phyloP scores from a whole-genome alignment of 352 stramenopile genomes.

The Nothophytophthora sp. region DNA sequence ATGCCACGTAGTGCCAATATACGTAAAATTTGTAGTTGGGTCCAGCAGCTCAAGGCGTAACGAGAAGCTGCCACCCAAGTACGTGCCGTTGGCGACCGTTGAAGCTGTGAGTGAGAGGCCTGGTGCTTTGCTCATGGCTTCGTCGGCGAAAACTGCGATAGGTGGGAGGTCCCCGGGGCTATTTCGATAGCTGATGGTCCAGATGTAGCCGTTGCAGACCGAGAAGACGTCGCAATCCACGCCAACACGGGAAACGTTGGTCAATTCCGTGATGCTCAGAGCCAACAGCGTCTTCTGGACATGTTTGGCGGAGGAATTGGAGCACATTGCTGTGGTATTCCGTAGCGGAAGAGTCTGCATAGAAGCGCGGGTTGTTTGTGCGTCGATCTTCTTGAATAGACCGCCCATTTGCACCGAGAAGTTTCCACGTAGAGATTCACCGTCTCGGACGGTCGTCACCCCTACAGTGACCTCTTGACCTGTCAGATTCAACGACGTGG shows the following conservation, averaged over 20 bases:
- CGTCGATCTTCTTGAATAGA: constrained; percentile 48
- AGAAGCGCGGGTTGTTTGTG: constrained; percentile 44
- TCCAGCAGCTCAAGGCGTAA: constrained; percentile 58
- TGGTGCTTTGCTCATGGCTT: constrained; percentile 32
- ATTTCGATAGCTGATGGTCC: constrained; percentile 62
- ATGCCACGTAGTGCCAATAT: constrained; percentile 57
- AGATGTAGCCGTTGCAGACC: constrained; percentile 69
- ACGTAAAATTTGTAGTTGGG: constrained; percentile 31
- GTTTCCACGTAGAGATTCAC: constrained; percentile 44
- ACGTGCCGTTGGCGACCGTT: constrained; percentile 76
- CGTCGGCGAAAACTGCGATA: constrained; percentile 42
- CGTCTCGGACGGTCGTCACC: constrained; percentile 40
- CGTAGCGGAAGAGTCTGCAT: constrained; percentile 30
- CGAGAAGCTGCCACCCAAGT: constrained; percentile 62
- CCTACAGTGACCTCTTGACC: constrained; percentile 37
- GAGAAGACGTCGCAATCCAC: constrained; percentile 59
- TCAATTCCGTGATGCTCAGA: constrained; percentile 41
- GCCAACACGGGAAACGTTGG: constrained; percentile 34
- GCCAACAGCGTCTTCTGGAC: constrained; percentile 38
- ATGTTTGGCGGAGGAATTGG: constrained; percentile 29
- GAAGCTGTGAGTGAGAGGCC: constrained; percentile 19
- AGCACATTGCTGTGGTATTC: constrained; percentile 47
- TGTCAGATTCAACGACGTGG: constrained; percentile 54
- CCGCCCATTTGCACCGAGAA: constrained; percentile 65
- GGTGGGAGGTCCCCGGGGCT: constrained; percentile 66